These are phyloP conservation scores for Acanthamoeba lenticulata DNA, from an alignment of 208 protist genomes.

Conservation along the genomic window DNA sequence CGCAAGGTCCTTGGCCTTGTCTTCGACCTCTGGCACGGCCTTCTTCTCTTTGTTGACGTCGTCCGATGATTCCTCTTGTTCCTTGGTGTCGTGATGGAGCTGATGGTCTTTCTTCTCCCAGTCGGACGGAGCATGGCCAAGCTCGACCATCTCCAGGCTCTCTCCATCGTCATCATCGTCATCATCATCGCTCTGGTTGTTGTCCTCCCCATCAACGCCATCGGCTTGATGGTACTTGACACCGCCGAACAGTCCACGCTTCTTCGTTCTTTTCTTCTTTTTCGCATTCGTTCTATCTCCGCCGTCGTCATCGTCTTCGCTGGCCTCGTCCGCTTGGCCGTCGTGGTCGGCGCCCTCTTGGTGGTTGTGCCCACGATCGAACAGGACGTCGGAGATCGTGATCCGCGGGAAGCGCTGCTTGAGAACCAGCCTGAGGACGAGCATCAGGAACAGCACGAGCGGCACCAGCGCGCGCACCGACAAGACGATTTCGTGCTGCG, in stretches of 20 bases:
- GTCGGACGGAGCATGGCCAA: not conserved
- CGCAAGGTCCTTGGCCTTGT: not conserved
- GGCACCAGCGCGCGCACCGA: not conserved
- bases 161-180: not conserved
- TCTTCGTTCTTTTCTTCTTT: not conserved
- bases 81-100: not conserved
- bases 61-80: not conserved
- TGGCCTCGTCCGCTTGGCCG: not conserved
- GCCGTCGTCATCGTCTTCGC: not conserved
- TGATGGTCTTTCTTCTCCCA: not conserved
- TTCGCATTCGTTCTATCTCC: not conserved
- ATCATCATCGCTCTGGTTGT: too few relatives aligned
- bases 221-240: not conserved
- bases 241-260: not conserved
- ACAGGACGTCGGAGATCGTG: not conserved
- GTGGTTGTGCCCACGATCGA: not conserved
- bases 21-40: too few relatives aligned
- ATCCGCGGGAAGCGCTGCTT: not conserved
- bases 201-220: too few relatives aligned
- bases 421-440: not conserved
- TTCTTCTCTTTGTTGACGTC: not conserved
- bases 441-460: not conserved
- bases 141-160: not conserved
- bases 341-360: not conserved
- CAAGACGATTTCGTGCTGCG: not conserved